Evolutionary conservation across 345 rosid species (phyloP).

Genomic region (Hibiscus mutabilis): DNA sequence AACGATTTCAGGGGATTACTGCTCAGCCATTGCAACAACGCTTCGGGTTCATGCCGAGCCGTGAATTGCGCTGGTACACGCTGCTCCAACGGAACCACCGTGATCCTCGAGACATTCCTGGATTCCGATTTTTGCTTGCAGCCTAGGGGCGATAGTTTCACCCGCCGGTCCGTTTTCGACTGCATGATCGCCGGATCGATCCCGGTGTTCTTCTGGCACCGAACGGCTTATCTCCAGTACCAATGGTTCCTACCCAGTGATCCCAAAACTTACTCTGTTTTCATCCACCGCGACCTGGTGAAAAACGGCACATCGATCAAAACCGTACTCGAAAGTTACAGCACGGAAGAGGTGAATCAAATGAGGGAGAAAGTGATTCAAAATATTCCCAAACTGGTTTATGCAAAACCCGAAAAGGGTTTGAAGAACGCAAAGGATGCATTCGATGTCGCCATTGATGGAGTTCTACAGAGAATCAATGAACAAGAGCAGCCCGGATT

Average conservation of each 20-base stretch:
- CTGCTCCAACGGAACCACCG: conserved; percentile 75
- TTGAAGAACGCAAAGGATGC: conserved; percentile 70
- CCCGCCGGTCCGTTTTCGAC: conserved; percentile 84
- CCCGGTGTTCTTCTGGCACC: conserved; percentile 92
- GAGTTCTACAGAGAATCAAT: conserved; percentile 62
- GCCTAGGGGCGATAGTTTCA: conserved; percentile 94
- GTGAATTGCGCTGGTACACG: conserved; percentile 52
- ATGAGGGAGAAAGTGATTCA: conserved; percentile 83
- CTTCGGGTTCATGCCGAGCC: conserved; percentile 41
- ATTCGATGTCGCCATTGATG: conserved; percentile 89
- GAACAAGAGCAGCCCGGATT: conserved; percentile 58
- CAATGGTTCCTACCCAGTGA: conserved; percentile 86
- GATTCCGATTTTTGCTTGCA: conserved; percentile 80
- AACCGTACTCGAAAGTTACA: conserved; percentile 53
- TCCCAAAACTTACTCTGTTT: conserved; percentile 69
- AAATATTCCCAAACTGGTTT: conserved; percentile 59
- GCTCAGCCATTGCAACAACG: conserved; percentile 54
- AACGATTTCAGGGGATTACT: conserved; percentile 74
- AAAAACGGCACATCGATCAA: conserved; percentile 64
- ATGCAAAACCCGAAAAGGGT: conserved; percentile 53
- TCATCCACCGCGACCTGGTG: conserved; percentile 61
- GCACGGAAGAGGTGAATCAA: conserved; percentile 49
- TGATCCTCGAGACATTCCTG: conserved; percentile 62
- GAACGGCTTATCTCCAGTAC: conserved; percentile 79
- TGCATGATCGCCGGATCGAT: conserved; percentile 96